Evolutionary conservation across 2,329 filamentous ascomycete genomes (phyloP).

Genomic region (Ophiocordyceps sinensis): DNA sequence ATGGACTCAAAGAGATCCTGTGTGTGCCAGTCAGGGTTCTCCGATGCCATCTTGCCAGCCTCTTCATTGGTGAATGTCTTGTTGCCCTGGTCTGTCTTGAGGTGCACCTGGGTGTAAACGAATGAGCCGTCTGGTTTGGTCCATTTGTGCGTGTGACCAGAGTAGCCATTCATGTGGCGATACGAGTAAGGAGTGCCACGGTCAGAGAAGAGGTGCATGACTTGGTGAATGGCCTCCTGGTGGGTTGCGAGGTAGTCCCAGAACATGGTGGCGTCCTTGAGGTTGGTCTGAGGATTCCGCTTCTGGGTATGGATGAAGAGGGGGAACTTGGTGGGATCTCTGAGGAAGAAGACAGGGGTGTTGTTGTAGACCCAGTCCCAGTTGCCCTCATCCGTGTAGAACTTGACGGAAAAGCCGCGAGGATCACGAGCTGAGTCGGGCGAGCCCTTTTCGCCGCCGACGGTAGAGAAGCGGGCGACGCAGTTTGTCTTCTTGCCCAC

Average conservation of each 20-base stretch:
- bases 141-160: slow-evolving; percentile 53
- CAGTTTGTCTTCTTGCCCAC: slow-evolving; percentile 40
- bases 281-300: slow-evolving; percentile 56
- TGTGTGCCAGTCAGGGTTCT: slow-evolving; percentile 48
- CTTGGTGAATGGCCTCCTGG: slow-evolving; percentile 47
- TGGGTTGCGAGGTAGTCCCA: slow-evolving; percentile 34
- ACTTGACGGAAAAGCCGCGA: slow-evolving; percentile 45
- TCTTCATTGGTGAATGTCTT: slow-evolving; percentile 45
- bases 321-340: slow-evolving; percentile 62
- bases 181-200: slow-evolving; percentile 51
- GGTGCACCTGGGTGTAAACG: slow-evolving; percentile 51
- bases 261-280: slow-evolving; percentile 53
- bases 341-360: slow-evolving; percentile 63
- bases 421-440: slow-evolving; percentile 56
- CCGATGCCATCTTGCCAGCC: slow-evolving; percentile 34
- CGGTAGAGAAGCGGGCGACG: slow-evolving; percentile 56
- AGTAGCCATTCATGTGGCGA: slow-evolving; percentile 54
- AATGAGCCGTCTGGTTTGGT: slow-evolving; percentile 50
- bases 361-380: slow-evolving; percentile 68
- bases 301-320: slow-evolving; percentile 68
- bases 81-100: slow-evolving; percentile 47
- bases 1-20: slow-evolving; percentile 53
- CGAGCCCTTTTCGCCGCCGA: slow-evolving; percentile 52
- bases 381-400: slow-evolving; percentile 54
- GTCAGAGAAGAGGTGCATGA: slow-evolving; percentile 54